Evolutionary conservation across 768 basidiomycete species (phyloP).

Genomic region (Pleurotus salmoneostramineus): DNA sequence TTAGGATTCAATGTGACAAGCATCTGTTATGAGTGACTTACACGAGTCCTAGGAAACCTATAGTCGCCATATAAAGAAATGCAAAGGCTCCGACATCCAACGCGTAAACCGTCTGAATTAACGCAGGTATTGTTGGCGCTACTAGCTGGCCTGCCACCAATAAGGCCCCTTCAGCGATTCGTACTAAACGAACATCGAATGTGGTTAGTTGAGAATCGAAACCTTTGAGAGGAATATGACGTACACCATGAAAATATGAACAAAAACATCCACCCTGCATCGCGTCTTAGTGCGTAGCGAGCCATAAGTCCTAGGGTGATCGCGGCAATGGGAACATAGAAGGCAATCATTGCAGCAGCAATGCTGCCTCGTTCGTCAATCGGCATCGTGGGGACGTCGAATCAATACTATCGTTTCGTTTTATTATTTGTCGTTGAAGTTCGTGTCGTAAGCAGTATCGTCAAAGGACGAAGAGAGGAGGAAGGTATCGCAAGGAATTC

Average conservation of each 20-base stretch:
- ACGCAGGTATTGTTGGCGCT: conserved; percentile 30
- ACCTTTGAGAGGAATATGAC: conserved; percentile 15
- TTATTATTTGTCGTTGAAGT: background rate
- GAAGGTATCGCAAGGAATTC: conserved; percentile 8
- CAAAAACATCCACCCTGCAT: conserved; percentile 70
- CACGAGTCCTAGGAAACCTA: conserved; percentile 51
- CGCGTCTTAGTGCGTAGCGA: conserved; percentile 53
- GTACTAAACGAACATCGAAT: conserved; percentile 32
- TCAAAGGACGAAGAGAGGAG: background rate
- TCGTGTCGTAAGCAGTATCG: conserved; percentile 14
- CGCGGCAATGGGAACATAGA: conserved; percentile 54
- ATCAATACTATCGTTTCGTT: conserved; percentile 1
- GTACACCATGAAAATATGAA: conserved; percentile 54
- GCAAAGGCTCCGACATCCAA: conserved; percentile 40
- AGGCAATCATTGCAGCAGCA: conserved; percentile 53
- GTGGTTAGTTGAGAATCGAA: background rate
- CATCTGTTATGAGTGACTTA: conserved; percentile 19
- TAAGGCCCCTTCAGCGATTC: conserved; percentile 54
- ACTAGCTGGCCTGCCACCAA: conserved; percentile 50
- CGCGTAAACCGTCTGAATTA: conserved; percentile 52
- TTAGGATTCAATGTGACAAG: conserved; percentile 17
- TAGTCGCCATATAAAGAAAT: conserved; percentile 34
- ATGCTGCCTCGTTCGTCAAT: conserved; percentile 47
- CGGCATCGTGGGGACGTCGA: conserved; percentile 26
- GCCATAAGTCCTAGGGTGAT: conserved; percentile 40